Evolutionary conservation across 2,329 filamentous ascomycete genomes (phyloP).

Genomic region (Penicillium sp.): DNA sequence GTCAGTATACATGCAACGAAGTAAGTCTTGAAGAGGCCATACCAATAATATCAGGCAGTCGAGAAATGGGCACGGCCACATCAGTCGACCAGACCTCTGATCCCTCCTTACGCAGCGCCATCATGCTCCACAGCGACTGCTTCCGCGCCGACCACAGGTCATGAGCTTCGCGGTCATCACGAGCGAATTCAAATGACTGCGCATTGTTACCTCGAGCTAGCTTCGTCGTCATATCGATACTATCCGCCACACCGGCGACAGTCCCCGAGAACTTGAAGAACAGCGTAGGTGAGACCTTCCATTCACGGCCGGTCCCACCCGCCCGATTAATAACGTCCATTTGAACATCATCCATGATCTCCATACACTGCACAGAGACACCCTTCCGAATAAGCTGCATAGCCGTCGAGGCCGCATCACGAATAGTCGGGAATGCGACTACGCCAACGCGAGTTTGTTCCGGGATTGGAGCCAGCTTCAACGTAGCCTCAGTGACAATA

Average conservation of each 20-base stretch:
- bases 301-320: conserved; percentile 54
- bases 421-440: conserved; percentile 58
- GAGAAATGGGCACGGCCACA: conserved; percentile 59
- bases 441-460: conserved; percentile 64
- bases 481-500: conserved; percentile 66
- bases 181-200: conserved; percentile 55
- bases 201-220: conserved; percentile 63
- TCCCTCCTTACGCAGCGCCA: conserved; percentile 54
- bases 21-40: conserved; percentile 7
- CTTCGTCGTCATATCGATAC: conserved; percentile 65
- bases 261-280: conserved; percentile 68
- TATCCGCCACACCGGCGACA: conserved; percentile 71
- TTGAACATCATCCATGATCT: conserved; percentile 59
- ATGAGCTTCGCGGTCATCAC: conserved; percentile 53
- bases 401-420: conserved; percentile 62
- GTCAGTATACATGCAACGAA: conserved; percentile 13
- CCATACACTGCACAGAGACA: conserved; percentile 65
- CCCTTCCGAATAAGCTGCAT: conserved; percentile 63
- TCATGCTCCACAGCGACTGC: conserved; percentile 60
- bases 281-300: conserved; percentile 41
- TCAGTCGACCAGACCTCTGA: conserved; percentile 62
- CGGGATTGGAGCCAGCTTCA: conserved; percentile 65
- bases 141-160: conserved; percentile 61
- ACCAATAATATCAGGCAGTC: conserved; percentile 61
- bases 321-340: conserved; percentile 67